phyloP scores from a whole-genome alignment of 495 filamentous ascomycete species.

The Hypoxylon fuscum region DNA sequence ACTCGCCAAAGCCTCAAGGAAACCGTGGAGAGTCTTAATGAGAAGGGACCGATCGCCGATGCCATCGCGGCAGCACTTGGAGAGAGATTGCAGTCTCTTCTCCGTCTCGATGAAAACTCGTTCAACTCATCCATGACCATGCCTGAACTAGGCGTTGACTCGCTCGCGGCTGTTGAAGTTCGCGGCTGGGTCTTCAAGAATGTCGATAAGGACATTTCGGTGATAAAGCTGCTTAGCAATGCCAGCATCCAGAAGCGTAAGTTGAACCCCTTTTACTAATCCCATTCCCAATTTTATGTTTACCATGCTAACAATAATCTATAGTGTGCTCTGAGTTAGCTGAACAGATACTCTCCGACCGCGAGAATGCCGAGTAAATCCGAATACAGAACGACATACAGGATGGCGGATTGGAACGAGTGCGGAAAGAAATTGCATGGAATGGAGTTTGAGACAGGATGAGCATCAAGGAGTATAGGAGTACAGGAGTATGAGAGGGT shows the following conservation, averaged over 20 bases:
- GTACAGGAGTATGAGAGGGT: no score
- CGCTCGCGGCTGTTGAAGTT: constrained; percentile 69
- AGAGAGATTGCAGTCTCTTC: constrained; percentile 39
- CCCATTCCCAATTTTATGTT: neutral
- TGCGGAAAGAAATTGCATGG: no score
- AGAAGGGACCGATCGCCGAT: constrained; percentile 21
- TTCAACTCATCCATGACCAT: constrained; percentile 41
- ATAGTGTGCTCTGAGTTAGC: constrained; percentile 36
- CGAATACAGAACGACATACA: neutral
- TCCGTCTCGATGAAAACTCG: constrained; percentile 43
- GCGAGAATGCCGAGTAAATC: neutral
- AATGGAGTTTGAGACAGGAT: no score
- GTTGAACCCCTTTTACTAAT: constrained; percentile 13
- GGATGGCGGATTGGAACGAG: no score
- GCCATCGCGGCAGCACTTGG: constrained; percentile 41
- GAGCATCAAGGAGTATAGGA: no score
- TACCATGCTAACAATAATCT: constrained; percentile 8
- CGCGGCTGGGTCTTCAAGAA: constrained; percentile 67
- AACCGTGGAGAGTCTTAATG: constrained; percentile 27
- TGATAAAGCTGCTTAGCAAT: constrained; percentile 55
- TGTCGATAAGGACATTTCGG: constrained; percentile 52
- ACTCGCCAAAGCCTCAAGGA: constrained; percentile 36
- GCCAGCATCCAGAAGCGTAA: constrained; percentile 40
- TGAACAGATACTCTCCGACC: constrained; percentile 28
- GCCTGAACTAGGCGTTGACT: constrained; percentile 67